A percentile compares a stretch with the other conserved stretches of the same genome.
Conservation (phyloP, 164 flowering plant genomes). For the Litsea cubeba region DNA sequence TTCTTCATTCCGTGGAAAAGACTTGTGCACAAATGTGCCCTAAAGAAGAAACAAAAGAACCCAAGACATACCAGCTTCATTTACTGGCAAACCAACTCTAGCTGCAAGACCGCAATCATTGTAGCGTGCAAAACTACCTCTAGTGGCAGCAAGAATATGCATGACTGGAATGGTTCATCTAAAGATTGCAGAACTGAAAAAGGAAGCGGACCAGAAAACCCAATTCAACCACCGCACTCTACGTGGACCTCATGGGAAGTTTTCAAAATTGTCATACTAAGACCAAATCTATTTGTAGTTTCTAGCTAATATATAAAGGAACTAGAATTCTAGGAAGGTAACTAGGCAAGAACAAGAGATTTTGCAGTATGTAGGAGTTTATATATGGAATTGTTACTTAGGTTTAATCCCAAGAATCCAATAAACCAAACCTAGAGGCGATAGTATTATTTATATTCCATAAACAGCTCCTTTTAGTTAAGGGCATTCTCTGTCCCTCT, state of each 20-base stretch:
- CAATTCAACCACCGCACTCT: not conserved
- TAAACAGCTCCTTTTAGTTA: too few relatives aligned
- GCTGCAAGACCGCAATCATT: not conserved
- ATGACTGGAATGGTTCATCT: not conserved
- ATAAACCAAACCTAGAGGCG: not conserved
- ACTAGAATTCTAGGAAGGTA: too few relatives aligned
- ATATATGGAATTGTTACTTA: too few relatives aligned
- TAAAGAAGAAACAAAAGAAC: too few relatives aligned
- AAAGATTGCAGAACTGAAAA: too few relatives aligned
- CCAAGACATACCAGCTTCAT: too few relatives aligned
- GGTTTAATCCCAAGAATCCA: not conserved
- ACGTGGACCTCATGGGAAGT: not conserved
- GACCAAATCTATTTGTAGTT: not conserved
- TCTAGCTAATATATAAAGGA: not conserved
- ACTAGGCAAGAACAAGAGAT: too few relatives aligned
- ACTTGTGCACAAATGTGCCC: too few relatives aligned
- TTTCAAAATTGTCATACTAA: too few relatives aligned
- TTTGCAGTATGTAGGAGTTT: not conserved
- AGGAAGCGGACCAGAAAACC: not conserved
- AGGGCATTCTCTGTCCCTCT: too few relatives aligned
- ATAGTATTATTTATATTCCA: too few relatives aligned
- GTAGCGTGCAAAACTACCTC: not conserved
- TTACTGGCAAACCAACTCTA: not conserved
- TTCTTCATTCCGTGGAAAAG: too few relatives aligned
- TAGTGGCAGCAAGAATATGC: not conserved